Conservation (phyloP, 352 stramenopile species). For the Pythium dissotocum region DNA sequence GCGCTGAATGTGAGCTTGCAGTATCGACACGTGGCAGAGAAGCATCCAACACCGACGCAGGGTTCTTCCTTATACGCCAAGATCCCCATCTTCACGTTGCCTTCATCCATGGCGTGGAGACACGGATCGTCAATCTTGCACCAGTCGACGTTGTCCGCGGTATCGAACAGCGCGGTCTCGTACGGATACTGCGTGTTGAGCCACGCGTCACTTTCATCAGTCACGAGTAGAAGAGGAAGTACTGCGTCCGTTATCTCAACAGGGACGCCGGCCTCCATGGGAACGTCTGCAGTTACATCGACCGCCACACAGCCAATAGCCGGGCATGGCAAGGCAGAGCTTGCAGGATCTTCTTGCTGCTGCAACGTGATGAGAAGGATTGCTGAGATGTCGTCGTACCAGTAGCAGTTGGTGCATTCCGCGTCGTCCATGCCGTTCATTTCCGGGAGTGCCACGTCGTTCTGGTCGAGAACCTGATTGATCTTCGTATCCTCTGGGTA, state of each 20-base stretch:
- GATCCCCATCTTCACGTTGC: conserved; percentile 35
- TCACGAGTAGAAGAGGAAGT: conserved; percentile 1
- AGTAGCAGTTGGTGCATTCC: conserved; percentile 35
- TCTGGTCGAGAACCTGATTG: conserved; percentile 19
- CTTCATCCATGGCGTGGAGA: conserved; percentile 34
- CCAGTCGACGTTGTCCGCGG: conserved; percentile 29
- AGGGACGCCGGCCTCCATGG: conserved; percentile 14
- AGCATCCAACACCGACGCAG: conserved; percentile 38
- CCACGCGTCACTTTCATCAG: conserved; percentile 13
- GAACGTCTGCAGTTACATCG: conserved; percentile 22
- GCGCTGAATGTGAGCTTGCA: conserved; percentile 37
- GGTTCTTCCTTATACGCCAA: conserved; percentile 31
- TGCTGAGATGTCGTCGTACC: conserved; percentile 26
- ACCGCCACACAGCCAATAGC: conserved; percentile 29
- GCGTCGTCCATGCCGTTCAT: conserved; percentile 12
- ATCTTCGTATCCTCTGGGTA: conserved; percentile 33
- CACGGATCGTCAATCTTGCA: conserved; percentile 39
- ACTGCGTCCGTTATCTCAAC: not conserved
- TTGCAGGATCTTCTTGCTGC: conserved; percentile 16
- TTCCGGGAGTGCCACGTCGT: conserved; percentile 8
- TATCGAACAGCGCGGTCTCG: conserved; percentile 9
- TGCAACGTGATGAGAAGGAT: conserved; percentile 27
- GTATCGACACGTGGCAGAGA: conserved; percentile 34
- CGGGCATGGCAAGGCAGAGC: conserved; percentile 22
- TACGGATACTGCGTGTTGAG: not conserved